A percentile compares a stretch with the other conserved stretches of the same genome.
Conservation (phyloP, 2,329 filamentous ascomycete genomes). For the Cercospora nicotianae region DNA sequence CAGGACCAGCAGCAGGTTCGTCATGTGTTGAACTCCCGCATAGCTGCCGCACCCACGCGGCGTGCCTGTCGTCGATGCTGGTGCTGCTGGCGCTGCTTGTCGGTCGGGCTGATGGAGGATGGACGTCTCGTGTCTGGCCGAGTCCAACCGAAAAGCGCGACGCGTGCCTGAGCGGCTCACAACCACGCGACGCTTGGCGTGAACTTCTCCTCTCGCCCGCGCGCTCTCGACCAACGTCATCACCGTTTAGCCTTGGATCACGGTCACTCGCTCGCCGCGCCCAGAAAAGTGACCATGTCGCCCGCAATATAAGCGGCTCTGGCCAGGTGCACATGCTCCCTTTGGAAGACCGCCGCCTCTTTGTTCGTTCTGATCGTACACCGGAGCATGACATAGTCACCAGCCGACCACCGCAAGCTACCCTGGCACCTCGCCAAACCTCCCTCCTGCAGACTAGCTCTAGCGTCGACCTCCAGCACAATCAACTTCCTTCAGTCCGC, state of each 20-base stretch:
- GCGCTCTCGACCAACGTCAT: conserved; percentile 1
- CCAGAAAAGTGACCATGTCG: not conserved
- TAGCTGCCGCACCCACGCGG: conserved; percentile 22
- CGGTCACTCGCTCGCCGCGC: not conserved
- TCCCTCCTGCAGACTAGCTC: conserved; percentile 24
- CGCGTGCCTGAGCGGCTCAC: not conserved
- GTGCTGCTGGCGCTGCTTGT: not conserved
- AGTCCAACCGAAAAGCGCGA: not conserved
- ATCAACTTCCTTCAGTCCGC: conserved; percentile 32
- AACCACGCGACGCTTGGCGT: not conserved
- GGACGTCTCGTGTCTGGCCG: not conserved
- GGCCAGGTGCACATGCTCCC: not conserved
- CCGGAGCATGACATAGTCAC: not conserved
- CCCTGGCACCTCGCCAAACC: conserved; percentile 14
- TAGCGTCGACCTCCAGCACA: conserved; percentile 11
- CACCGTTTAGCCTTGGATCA: not conserved
- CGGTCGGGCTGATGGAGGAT: conserved; percentile 3
- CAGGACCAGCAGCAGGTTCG: conserved; percentile 79
- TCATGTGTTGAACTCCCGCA: conserved; percentile 58
- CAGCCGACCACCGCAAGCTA: not conserved
- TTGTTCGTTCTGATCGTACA: not conserved
- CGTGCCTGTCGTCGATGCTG: not conserved
- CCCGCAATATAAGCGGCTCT: not conserved
- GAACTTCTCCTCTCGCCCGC: not conserved
- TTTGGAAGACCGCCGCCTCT: not conserved